Percentiles rank a stretch among this genome's conserved stretches.
Evolutionary conservation across 352 stramenopile genomes (phyloP).

Genomic region (Globisporangium spiculum): DNA sequence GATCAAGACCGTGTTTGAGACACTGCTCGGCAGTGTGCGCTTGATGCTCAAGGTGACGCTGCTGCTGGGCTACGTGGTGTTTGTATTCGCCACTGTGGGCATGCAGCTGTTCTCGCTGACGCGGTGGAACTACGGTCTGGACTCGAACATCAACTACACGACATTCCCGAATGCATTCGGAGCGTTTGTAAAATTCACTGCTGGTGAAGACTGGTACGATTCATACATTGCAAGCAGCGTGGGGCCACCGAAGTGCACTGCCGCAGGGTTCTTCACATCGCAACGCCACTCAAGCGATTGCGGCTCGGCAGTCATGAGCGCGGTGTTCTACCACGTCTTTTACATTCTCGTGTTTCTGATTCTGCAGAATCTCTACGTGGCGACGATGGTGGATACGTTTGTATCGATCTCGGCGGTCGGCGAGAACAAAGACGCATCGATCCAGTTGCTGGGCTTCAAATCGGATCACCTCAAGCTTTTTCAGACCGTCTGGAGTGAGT

Average conservation of each 20-base stretch:
- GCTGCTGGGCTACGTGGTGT: slow-evolving; percentile 74
- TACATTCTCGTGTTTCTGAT: slow-evolving; percentile 79
- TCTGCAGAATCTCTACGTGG: slow-evolving; percentile 79
- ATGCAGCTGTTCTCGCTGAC: slow-evolving; percentile 84
- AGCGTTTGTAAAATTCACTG: slow-evolving; percentile 79
- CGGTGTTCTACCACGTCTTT: slow-evolving; percentile 77
- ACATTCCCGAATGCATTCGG: slow-evolving; percentile 75
- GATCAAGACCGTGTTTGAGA: slow-evolving; percentile 74
- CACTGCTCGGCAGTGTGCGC: slow-evolving; percentile 58
- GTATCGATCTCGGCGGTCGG: slow-evolving; percentile 67
- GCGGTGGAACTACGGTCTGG: slow-evolving; percentile 70
- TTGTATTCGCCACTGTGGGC: slow-evolving; percentile 79
- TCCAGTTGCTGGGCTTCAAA: slow-evolving; percentile 63
- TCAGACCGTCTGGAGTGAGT: slow-evolving; percentile 69
- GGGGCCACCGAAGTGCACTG: slow-evolving; percentile 50
- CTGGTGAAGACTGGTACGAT: slow-evolving; percentile 83
- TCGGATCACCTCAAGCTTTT: slow-evolving; percentile 61
- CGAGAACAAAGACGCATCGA: slow-evolving; percentile 50
- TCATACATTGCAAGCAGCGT: slow-evolving; percentile 73
- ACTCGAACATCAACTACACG: slow-evolving; percentile 69
- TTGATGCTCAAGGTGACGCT: slow-evolving; percentile 80
- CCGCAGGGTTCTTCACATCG: slow-evolving; percentile 29
- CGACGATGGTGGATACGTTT: slow-evolving; percentile 81
- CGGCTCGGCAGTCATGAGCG: slow-evolving; percentile 55
- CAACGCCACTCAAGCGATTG: slow-evolving; percentile 54